phyloP scores from a whole-genome alignment of 352 stramenopile species.

The Blastocystis hominis region DNA sequence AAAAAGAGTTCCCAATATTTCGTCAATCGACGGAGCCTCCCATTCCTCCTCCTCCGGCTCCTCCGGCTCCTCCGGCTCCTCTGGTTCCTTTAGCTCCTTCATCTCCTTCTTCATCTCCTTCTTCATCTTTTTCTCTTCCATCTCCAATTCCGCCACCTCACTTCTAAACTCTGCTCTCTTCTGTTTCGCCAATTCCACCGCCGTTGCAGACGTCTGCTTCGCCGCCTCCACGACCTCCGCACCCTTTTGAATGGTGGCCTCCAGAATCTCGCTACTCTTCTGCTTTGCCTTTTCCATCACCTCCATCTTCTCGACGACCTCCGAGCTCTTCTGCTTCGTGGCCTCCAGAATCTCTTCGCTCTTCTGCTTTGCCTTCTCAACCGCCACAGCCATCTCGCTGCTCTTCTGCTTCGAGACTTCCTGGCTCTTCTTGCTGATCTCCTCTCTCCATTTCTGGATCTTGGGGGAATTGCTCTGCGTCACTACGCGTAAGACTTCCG shows the following conservation, averaged over 20 bases:
- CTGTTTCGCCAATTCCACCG: not conserved
- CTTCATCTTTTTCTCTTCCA: not conserved
- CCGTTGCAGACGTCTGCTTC: not conserved
- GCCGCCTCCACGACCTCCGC: not conserved
- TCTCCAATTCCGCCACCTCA: not conserved
- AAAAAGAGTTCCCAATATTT: not conserved
- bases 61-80: not conserved
- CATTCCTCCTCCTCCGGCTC: not conserved
- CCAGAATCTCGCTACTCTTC: not conserved
- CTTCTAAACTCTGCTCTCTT: not conserved
- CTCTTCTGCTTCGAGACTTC: not conserved
- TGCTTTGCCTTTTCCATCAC: not conserved
- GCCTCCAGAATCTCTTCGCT: not conserved
- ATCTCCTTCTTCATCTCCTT: not conserved
- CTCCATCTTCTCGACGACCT: not conserved
- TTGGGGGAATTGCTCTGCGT: not conserved
- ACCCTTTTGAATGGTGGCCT: not conserved
- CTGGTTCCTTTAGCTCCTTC: not conserved
- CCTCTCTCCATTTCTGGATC: not conserved
- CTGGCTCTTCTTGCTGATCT: not conserved
- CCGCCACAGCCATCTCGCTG: not conserved
- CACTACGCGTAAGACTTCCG: not conserved
- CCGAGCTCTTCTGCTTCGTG: not conserved
- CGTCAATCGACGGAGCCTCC: not conserved
- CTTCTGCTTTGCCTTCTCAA: not conserved